These are phyloP conservation scores for Alternaria ethzedia DNA, from an alignment of 2,329 filamentous ascomycete genomes.

Conservation along the genomic window DNA sequence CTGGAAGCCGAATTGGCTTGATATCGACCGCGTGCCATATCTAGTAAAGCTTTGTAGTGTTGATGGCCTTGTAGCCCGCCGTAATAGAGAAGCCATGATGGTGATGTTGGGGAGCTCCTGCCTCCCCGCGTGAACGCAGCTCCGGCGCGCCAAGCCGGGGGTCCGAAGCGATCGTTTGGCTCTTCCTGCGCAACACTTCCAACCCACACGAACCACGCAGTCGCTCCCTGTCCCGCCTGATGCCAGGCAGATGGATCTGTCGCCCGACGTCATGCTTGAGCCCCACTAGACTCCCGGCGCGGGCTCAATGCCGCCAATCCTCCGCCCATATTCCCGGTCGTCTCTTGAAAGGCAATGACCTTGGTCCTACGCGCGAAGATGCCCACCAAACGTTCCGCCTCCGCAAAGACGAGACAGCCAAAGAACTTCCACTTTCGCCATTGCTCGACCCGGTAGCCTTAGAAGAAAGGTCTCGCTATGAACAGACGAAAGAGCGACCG, in stretches of 20 bases:
- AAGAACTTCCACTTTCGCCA: constrained; percentile 55
- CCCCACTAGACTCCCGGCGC: constrained; percentile 13
- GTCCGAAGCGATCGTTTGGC: constrained; percentile 15
- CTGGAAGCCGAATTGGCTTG: constrained; percentile 35
- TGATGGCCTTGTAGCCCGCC: constrained; percentile 28
- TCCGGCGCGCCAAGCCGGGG: constrained; percentile 30
- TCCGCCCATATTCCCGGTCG: constrained; percentile 15
- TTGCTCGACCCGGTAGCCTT: constrained; percentile 55
- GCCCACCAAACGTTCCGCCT: constrained; percentile 40
- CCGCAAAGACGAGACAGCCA: constrained; percentile 41
- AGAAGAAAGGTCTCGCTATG: constrained; percentile 43
- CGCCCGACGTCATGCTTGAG: constrained; percentile 26
- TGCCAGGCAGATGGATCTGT: constrained; percentile 34
- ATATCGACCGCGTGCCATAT: constrained; percentile 30
- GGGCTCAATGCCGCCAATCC: constrained; percentile 17
- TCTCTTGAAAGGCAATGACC: constrained; percentile 24
- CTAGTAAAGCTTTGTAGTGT: constrained; percentile 12
- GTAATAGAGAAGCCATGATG: constrained; percentile 43
- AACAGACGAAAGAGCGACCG: constrained; percentile 51
- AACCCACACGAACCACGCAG: background rate
- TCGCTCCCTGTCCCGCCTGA: constrained; percentile 22
- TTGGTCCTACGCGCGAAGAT: constrained; percentile 41
- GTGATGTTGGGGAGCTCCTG: constrained; percentile 12
- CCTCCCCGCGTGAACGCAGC: constrained; percentile 9
- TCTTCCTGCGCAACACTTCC: background rate